Percentiles rank a stretch among this genome's conserved stretches.
phyloP scores from a whole-genome alignment of 805 yeast genomes.

The Maudiozyma turicensis region DNA sequence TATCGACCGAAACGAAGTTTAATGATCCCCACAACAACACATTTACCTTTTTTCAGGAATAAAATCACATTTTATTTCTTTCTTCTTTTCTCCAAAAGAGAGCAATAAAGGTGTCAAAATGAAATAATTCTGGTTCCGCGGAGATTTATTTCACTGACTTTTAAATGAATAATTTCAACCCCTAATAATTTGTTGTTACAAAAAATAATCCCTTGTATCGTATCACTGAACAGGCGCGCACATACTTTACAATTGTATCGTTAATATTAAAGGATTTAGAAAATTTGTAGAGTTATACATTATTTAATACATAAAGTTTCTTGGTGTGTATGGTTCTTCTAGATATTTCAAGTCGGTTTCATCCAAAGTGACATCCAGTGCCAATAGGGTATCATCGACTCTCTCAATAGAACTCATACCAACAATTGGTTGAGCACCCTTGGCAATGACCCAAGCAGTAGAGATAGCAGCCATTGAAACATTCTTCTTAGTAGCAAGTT shows the following conservation, averaged over 20 bases:
- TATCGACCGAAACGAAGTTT: too few relatives aligned
- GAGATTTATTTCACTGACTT: too few relatives aligned
- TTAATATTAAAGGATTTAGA: not conserved
- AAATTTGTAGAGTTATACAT: not conserved
- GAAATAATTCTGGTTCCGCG: too few relatives aligned
- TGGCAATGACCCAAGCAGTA: conserved; percentile 42
- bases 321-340: conserved; percentile 12
- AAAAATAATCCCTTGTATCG: too few relatives aligned
- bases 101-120: too few relatives aligned
- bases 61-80: too few relatives aligned
- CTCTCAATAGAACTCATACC: conserved; percentile 40
- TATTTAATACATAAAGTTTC: not conserved
- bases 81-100: too few relatives aligned
- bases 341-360: conserved; percentile 10
- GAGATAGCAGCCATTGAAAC: conserved; percentile 47
- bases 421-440: conserved; percentile 45
- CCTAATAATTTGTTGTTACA: too few relatives aligned
- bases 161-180: too few relatives aligned
- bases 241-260: not conserved
- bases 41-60: too few relatives aligned
- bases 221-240: too few relatives aligned
- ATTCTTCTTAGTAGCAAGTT: conserved; percentile 37
- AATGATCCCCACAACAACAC: too few relatives aligned
- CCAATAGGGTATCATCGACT: conserved; percentile 41
- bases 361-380: conserved; percentile 32